These are phyloP conservation scores for Bifiguratus adelaidae DNA, from an alignment of 192 early-diverging fungal genomes.

Conservation along the genomic window DNA sequence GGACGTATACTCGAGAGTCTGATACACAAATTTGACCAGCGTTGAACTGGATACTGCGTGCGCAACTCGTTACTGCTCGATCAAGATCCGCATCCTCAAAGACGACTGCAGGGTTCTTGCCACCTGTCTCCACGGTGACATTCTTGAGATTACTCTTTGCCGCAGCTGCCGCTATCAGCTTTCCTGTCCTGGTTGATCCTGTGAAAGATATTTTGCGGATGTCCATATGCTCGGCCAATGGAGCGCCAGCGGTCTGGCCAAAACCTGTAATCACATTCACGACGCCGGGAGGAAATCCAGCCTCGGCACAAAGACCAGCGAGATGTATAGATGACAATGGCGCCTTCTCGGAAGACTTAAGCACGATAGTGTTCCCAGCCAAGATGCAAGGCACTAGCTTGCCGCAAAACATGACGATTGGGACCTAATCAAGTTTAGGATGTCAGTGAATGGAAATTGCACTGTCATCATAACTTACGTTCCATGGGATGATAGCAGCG, in stretches of 20 bases:
- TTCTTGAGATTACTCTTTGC: slow-evolving; percentile 26
- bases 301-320: slow-evolving; percentile 44
- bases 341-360: slow-evolving; percentile 60
- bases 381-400: slow-evolving; percentile 67
- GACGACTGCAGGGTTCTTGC: slow-evolving; percentile 45
- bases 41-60: slow-evolving; percentile 44
- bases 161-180: slow-evolving; percentile 33
- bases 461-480: slow-evolving; percentile 17
- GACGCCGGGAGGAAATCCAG: slow-evolving; percentile 64
- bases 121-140: slow-evolving; percentile 44
- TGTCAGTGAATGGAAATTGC: no score
- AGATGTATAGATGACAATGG: slow-evolving; percentile 49
- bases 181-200: slow-evolving; percentile 37
- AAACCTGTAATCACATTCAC: slow-evolving; percentile 69
- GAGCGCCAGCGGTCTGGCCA: slow-evolving; percentile 45
- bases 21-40: slow-evolving; percentile 72
- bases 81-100: slow-evolving; percentile 37
- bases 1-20: slow-evolving; percentile 58
- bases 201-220: slow-evolving; percentile 49
- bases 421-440: no score
- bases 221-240: slow-evolving; percentile 48
- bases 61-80: slow-evolving; percentile 24
- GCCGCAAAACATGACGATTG: slow-evolving; percentile 49
- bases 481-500: slow-evolving; percentile 63
- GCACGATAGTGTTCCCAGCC: slow-evolving; percentile 56